Base-by-base conservation (phyloP, 1,139 yeast species). In the Nadsonia commutata region DNA sequence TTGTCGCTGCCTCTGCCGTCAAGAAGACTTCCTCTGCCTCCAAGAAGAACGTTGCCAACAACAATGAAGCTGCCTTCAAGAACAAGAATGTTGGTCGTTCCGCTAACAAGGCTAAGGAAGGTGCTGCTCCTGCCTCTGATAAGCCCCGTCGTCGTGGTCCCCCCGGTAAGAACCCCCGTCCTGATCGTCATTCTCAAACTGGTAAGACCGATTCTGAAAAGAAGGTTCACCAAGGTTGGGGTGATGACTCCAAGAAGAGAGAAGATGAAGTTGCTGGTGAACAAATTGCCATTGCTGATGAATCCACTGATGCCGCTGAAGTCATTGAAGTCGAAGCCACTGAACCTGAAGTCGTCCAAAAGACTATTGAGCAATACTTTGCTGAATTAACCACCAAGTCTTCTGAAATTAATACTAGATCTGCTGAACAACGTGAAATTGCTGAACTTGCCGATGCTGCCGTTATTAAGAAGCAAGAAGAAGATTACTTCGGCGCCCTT, bases 171-270 rank as follows among this genome's bases (percentile, higher is more conserved):
- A 66, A 71, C 62, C 78, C 76, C 70, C 74, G 69, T 62, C 76
- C 78, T 60, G 74, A 63, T 65, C 93, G 94, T 70, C 93, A 80
- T 64, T 77, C 88, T 54, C 82, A 83, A 74, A 62, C 82, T 53
- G 84, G 80, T 60, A 81, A 80, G 74, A 68, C 78, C 58, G 96
- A 86, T 71, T 71, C 94, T 58, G 75, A 72, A 58, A 86, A 86
- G 80, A 80, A 81, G 68, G 72, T 80, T 61, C 75, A 73, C 66
- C 81, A 79, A 69, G 88, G 93, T 67, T 88, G 95, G 77, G 85
- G 86, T 58, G 78, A 78, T 63, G 78, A 78, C 65, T 67, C 70
- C 59, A 61, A 63, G 56, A 67, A 66, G 53, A 71, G 65, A 41
- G 79, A 71, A 52, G 79, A 77, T 52, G 84, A 78, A 67, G 63